Evolutionary conservation across 257 asterid genomes (phyloP).

Genomic region (Scutellaria barbata): DNA sequence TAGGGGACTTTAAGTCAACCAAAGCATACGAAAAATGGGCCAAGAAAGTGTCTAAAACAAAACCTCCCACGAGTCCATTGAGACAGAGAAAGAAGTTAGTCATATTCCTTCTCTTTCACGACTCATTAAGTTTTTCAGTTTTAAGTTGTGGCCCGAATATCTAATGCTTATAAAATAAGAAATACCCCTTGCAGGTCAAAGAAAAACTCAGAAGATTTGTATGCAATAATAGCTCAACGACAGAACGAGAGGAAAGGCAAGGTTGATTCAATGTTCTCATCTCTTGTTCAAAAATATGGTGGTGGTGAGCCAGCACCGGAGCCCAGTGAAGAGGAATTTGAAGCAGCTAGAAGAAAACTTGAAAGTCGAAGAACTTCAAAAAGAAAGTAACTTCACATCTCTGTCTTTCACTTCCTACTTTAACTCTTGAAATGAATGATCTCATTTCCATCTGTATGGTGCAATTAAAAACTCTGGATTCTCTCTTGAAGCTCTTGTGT

Average conservation of each 20-base stretch:
- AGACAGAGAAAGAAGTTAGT: conserved; percentile 69
- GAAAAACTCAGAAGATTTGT: conserved; percentile 67
- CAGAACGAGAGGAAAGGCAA: conserved; percentile 77
- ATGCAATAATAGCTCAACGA: conserved; percentile 71
- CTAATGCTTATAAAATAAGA: conserved; percentile 14
- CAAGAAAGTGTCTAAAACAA: conserved; percentile 74
- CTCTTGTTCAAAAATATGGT: conserved; percentile 77
- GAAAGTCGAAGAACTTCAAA: conserved; percentile 67
- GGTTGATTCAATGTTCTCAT: conserved; percentile 79
- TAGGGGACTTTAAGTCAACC: conserved; percentile 74
- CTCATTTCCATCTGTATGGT: conserved; percentile 31
- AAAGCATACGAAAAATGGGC: conserved; percentile 85
- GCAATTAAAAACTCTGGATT: background rate
- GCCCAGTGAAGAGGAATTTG: conserved; percentile 94
- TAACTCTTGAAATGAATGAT: background rate
- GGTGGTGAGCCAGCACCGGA: conserved; percentile 57
- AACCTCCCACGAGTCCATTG: conserved; percentile 90
- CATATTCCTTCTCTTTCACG: conserved; percentile 9
- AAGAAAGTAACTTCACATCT: conserved; percentile 46
- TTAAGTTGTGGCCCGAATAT: background rate
- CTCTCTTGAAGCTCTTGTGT: conserved; percentile 1
- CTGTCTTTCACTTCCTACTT: background rate
- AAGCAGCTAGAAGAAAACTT: conserved; percentile 74
- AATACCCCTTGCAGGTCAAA: conserved; percentile 52
- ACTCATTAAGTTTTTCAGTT: conserved; percentile 5